phyloP scores from a whole-genome alignment of 2,329 filamentous ascomycete species.

The Fusarium mexicanum region DNA sequence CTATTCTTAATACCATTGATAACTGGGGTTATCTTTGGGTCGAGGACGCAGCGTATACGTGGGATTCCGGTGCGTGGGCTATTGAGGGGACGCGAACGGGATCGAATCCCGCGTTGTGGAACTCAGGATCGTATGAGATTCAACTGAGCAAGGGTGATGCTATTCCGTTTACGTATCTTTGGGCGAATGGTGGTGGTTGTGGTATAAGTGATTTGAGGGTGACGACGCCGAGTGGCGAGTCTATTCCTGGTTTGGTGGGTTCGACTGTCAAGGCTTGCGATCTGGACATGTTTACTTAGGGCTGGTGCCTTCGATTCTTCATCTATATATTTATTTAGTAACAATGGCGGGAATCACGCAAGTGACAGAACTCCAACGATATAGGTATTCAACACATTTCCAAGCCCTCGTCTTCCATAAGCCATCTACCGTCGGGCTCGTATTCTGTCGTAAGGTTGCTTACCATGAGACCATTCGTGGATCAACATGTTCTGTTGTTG shows the following conservation, averaged over 20 bases:
- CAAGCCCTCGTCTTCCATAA: no score
- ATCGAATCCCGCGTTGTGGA: accelerated
- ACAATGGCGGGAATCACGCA: no score
- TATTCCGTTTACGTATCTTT: background rate
- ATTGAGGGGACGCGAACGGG: background rate
- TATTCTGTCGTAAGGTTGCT: no score
- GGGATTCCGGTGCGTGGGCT: background rate
- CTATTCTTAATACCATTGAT: background rate
- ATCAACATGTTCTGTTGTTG: no score
- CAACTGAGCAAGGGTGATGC: background rate
- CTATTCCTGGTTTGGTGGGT: background rate
- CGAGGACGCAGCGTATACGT: background rate
- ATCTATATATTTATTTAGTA: background rate
- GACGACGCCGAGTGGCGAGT: background rate
- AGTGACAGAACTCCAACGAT: no score
- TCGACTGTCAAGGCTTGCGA: background rate
- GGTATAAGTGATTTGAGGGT: background rate
- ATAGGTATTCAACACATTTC: no score
- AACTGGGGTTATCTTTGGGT: background rate
- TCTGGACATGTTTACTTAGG: background rate
- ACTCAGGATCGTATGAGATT: background rate
- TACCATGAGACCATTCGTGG: no score
- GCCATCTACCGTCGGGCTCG: no score
- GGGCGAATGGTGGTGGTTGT: background rate
- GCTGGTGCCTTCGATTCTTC: background rate